Base-by-base conservation (phyloP, 2,329 filamentous ascomycete genomes). In the Alternaria incomplexa region DNA sequence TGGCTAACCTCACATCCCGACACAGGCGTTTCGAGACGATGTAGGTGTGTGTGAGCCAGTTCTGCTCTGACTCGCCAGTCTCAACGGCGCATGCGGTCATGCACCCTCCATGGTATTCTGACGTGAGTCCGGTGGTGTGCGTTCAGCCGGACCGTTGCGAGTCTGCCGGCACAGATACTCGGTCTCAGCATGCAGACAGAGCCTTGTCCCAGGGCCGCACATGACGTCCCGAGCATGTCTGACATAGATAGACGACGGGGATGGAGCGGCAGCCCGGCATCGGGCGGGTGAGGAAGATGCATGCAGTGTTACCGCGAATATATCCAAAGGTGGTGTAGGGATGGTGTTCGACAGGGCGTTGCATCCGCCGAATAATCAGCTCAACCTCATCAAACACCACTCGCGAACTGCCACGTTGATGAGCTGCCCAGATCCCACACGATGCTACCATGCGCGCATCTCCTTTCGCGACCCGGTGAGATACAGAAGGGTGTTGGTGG, bases 371-470 rank as follows among this genome's bases (percentile, higher is more conserved):
- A 44, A 17, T 23, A 36, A 56, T 56, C 60, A 58, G 30, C 40
- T 25, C 36, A 12, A 45, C 28, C 20, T 28, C 25, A 44, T 15
- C 36, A 40, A 36, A 45, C 43, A 46, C 52, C 58, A 48, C 32
- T 56, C 12, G n/a, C 43, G 22, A 15, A n/a, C 47, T 58, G 62
- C 64, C 68, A 72, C 68, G 65, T 71, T 61, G 64, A 50, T 56
- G 43, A n/a, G 55, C 22, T 23, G 57, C 53, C 46, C 30, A 48
- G 26, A 22, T 32, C 13, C 15, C 53, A 7, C 44, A 32, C 22
- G 32, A 30, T 58, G 28, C 56, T 61, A 62, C 56, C 62, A 48
- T 65, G 65, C 69, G 69, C 69, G 63, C 66, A 69, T 69, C 63
- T 70, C 56, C 58, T 51, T 52, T 54, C 22, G 26, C 26, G 23